Evolutionary conservation across 2,329 filamentous ascomycete species (phyloP), one percentile per base, ranked within the genome.

Genomic region (Colletotrichum truncatum): DNA sequence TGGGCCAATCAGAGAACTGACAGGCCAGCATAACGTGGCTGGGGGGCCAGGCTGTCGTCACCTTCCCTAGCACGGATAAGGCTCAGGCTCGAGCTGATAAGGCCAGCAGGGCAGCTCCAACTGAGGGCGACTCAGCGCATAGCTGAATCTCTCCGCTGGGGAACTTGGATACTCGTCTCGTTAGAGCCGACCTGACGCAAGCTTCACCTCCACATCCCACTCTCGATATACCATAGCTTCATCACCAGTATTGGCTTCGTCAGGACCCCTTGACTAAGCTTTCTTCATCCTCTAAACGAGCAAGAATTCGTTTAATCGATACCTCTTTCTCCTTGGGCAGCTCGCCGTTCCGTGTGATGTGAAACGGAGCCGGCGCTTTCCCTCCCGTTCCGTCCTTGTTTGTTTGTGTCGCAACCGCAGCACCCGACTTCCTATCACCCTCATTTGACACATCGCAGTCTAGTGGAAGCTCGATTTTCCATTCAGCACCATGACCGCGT

Each of bases 401-500:
- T 68, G 52, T 53, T 53, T 64, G 56, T 60, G 30, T 63, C 64
- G 57, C 64, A 63, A 49, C 39, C 53, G 49, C 45, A 36, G 23
- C 16, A 36, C 30, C 43, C 54, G 32, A 49, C 34, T 39, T 36
- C 32, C 53, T 41, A 45, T 59, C 26, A 28, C 43, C 63, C 48
- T 16, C 36, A 23, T 18, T 45, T 23, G 34, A 49, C 16, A 45
- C 16, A 58, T 18, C 52, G 32, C 25, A 34, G 18, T 14, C 16
- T 23, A 39, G 34, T 38, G 64, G 59, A 53, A 64, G 52, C 60
- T 64, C 32, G 64, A 48, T 56, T 66, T 57, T 36, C 60, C 21
- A 48, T 41, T 53, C 64, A 67, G 52, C 73, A 75, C 58, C 69
- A 81, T 81, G 79, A 73, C 75, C 60, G 76, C 76, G 62, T 81